These are phyloP conservation scores for Scytalidium lignicola DNA, from an alignment of 2,329 filamentous ascomycete genomes.

Conservation along the genomic window DNA sequence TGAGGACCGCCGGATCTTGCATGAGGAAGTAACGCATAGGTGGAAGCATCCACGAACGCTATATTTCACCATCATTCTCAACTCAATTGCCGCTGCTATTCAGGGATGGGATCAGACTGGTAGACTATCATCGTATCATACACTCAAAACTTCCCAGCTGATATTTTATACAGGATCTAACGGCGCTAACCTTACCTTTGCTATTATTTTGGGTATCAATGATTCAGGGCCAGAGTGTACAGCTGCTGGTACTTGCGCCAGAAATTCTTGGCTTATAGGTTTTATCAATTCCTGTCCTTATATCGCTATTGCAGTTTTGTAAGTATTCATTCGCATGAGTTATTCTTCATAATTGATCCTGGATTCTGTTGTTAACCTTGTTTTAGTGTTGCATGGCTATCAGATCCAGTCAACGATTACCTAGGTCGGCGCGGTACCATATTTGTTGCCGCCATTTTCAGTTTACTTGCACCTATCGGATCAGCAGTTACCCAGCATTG, in stretches of 20 bases:
- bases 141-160: conserved; percentile 21
- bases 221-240: conserved; percentile 14
- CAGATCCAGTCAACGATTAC: conserved; percentile 56
- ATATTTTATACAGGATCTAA: conserved; percentile 35
- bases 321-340: conserved; percentile 39
- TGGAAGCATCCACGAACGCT: conserved; percentile 59
- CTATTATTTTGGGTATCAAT: conserved; percentile 31
- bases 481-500: conserved; percentile 53
- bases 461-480: conserved; percentile 73
- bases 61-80: conserved; percentile 61
- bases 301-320: conserved; percentile 41
- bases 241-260: conserved; percentile 4
- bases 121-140: conserved; percentile 43
- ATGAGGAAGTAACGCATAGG: conserved; percentile 57
- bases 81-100: conserved; percentile 63
- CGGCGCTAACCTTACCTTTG: conserved; percentile 36
- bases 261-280: conserved; percentile 47
- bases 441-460: conserved; percentile 67
- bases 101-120: conserved; percentile 53
- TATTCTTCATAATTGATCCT: conserved; percentile 39
- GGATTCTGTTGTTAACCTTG: conserved; percentile 37
- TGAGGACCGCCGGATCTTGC: conserved; percentile 29
- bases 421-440: conserved; percentile 66
- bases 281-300: conserved; percentile 50
- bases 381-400: conserved; percentile 58